A percentile compares a stretch with the other conserved stretches of the same genome.
Conservation (phyloP, 2,329 filamentous ascomycete species). For the Emmonsiellopsis sp. region DNA sequence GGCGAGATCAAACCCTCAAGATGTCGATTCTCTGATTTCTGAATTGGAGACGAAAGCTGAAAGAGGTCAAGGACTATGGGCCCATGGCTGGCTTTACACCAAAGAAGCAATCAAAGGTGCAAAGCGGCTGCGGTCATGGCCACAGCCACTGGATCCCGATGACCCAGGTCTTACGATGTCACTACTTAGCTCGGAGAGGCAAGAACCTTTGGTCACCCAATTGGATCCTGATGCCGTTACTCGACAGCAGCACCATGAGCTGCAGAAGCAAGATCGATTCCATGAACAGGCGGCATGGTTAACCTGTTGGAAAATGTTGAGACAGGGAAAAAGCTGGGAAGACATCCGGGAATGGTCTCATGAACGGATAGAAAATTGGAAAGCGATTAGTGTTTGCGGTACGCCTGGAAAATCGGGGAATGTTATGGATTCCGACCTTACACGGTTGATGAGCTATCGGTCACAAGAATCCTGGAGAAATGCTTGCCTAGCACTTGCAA, state of each 20-base stretch:
- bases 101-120: conserved; percentile 81
- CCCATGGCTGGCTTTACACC: conserved; percentile 87
- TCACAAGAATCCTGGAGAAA: conserved; percentile 30
- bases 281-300: conserved; percentile 89
- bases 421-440: conserved; percentile 27
- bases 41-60: conserved; percentile 70
- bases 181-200: conserved; percentile 49
- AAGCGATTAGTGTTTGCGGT: conserved; percentile 72
- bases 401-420: conserved; percentile 17
- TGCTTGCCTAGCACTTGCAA: conserved; percentile 39
- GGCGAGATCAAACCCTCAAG: conserved; percentile 56
- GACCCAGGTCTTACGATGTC: conserved; percentile 49
- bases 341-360: conserved; percentile 79
- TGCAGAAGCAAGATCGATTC: conserved; percentile 76
- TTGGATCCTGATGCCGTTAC: conserved; percentile 85
- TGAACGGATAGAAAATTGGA: conserved; percentile 80
- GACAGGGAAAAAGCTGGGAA: conserved; percentile 65
- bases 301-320: conserved; percentile 86
- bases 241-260: conserved; percentile 67
- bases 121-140: conserved; percentile 67
- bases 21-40: conserved; percentile 66
- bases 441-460: conserved; percentile 34
- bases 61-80: conserved; percentile 65
- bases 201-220: conserved; percentile 66
- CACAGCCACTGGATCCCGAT: conserved; percentile 55